phyloP scores from a whole-genome alignment of 2,329 filamentous ascomycete species.

The Fusarium devonianum region DNA sequence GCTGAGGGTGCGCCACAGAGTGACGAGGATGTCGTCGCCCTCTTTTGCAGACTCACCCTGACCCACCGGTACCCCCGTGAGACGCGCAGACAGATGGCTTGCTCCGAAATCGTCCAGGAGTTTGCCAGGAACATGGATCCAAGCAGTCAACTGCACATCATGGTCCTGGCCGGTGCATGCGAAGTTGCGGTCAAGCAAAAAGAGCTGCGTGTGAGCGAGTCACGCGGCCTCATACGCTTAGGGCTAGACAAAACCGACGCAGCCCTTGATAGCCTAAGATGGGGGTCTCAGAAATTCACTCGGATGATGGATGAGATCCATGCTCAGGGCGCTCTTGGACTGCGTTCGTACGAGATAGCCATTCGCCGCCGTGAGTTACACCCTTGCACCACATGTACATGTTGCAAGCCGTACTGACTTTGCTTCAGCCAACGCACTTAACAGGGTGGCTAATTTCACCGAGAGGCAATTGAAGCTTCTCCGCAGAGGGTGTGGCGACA shows the following conservation, averaged over 20 bases:
- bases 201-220: neutral
- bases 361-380: neutral
- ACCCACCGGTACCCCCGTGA: neutral
- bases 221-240: too few species aligned
- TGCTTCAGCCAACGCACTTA: too few species aligned
- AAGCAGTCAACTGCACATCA: neutral
- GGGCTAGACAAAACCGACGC: too few species aligned
- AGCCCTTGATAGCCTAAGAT: too few species aligned
- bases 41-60: slow-evolving; percentile 1
- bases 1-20: neutral
- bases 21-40: neutral
- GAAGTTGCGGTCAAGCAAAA: neutral
- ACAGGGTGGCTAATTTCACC: too few species aligned
- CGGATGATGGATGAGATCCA: neutral
- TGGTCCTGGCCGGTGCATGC: neutral
- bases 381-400: too few species aligned
- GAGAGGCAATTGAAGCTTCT: neutral
- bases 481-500: too few species aligned
- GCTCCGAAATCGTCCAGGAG: neutral
- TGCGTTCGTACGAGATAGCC: neutral
- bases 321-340: neutral
- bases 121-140: neutral
- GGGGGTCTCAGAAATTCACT: too few species aligned
- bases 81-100: neutral
- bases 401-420: too few species aligned